These are phyloP conservation scores for Ogataea thermomethanolica DNA, from an alignment of 805 yeast genomes.

Conservation along the genomic window DNA sequence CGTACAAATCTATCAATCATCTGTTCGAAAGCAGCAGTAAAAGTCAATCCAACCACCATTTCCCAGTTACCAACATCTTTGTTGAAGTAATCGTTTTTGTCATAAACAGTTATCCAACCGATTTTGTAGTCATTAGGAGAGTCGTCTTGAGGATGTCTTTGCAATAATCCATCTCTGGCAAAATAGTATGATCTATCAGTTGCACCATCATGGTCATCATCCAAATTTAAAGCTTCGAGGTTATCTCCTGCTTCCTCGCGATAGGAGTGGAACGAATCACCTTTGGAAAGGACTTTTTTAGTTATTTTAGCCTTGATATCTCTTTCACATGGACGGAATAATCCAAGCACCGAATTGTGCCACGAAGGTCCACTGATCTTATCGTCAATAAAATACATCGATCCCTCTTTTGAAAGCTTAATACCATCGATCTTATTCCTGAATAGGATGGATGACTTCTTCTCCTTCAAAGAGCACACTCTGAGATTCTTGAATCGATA, in stretches of 20 bases:
- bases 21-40: slow-evolving; percentile 47
- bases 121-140: slow-evolving; percentile 55
- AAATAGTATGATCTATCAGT: slow-evolving; percentile 29
- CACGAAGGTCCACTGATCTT: slow-evolving; percentile 19
- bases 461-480: slow-evolving; percentile 25
- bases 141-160: slow-evolving; percentile 53
- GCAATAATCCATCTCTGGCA: slow-evolving; percentile 56
- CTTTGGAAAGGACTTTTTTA: slow-evolving; percentile 24
- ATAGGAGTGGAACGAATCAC: slow-evolving; percentile 13
- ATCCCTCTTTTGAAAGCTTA: slow-evolving; percentile 30
- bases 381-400: slow-evolving; percentile 29
- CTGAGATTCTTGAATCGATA: slow-evolving; percentile 10
- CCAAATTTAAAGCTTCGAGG: slow-evolving; percentile 14
- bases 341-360: slow-evolving; percentile 26
- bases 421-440: slow-evolving; percentile 30
- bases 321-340: slow-evolving; percentile 33
- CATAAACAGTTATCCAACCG: slow-evolving; percentile 65
- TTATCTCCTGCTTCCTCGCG: slow-evolving; percentile 16
- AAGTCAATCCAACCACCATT: slow-evolving; percentile 47
- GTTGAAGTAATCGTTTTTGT: slow-evolving; percentile 36
- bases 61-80: slow-evolving; percentile 49
- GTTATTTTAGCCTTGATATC: slow-evolving; percentile 27
- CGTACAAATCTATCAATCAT: slow-evolving; percentile 26
- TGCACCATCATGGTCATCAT: slow-evolving; percentile 14
- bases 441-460: slow-evolving; percentile 19